A percentile compares a stretch with the other conserved stretches of the same genome.
phyloP scores from a whole-genome alignment of 2,329 filamentous ascomycete species.

The Pseudogymnoascus sp. region DNA sequence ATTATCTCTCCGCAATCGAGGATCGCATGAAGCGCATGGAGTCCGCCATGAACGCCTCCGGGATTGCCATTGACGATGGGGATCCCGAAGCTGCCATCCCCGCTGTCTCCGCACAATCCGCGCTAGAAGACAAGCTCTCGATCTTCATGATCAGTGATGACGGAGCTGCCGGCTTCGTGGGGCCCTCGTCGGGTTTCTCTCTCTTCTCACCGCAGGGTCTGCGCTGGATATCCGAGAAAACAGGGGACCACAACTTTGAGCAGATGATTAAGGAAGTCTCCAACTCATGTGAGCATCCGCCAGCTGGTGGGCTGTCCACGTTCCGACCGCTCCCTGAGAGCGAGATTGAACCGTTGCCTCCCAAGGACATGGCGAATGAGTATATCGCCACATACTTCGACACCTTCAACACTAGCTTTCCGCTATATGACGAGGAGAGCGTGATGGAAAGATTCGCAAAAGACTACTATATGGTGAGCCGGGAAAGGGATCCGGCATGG shows the following conservation, averaged over 20 bases:
- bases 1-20: slow-evolving; percentile 20
- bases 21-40: slow-evolving; percentile 23
- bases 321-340: neutral
- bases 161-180: slow-evolving; percentile 18
- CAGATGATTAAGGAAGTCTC: slow-evolving; percentile 1
- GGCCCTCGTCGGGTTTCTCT: slow-evolving; percentile 21
- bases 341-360: slow-evolving; percentile 12
- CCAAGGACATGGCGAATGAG: slow-evolving; percentile 11
- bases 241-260: slow-evolving; percentile 12
- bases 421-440: slow-evolving; percentile 16
- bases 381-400: slow-evolving; percentile 15
- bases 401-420: slow-evolving; percentile 18
- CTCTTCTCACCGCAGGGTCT: slow-evolving; percentile 23
- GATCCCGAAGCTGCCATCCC: neutral
- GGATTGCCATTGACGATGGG: neutral
- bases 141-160: slow-evolving; percentile 17
- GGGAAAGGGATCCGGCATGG: slow-evolving; percentile 17
- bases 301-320: neutral
- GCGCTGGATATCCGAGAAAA: slow-evolving; percentile 20
- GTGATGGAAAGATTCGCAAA: slow-evolving; percentile 14
- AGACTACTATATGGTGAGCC: slow-evolving; percentile 5
- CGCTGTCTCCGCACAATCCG: neutral
- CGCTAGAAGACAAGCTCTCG: slow-evolving; percentile 14
- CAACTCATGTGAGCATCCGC: neutral
- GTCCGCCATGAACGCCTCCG: slow-evolving; percentile 18